Evolutionary conservation across 129 eudicot genomes (phyloP).

Genomic region (Sambucus nigra): DNA sequence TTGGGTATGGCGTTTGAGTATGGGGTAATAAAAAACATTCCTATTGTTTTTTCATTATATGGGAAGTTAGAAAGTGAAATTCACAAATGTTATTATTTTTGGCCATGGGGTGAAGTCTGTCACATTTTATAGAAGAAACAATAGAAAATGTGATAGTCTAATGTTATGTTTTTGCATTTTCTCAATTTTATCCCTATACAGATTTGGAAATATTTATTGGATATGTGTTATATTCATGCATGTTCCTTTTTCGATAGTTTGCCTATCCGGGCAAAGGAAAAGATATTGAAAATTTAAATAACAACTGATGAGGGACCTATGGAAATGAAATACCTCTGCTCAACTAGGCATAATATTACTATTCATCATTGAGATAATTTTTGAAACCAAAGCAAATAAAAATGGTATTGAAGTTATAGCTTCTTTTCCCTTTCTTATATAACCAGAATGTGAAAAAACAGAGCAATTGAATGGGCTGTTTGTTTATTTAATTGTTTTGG

Average conservation of each 20-base stretch:
- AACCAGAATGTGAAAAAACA: background rate
- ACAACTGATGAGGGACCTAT: too few species aligned
- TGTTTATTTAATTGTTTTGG: constrained; percentile 1
- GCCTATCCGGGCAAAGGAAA: background rate
- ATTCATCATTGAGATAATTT: too few species aligned
- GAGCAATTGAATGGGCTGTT: background rate
- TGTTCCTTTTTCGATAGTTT: background rate
- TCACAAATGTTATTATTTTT: too few species aligned
- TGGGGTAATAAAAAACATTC: too few species aligned
- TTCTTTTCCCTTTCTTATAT: background rate
- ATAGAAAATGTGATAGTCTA: background rate
- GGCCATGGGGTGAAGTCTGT: background rate
- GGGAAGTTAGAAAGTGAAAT: background rate
- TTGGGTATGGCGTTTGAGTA: too few species aligned
- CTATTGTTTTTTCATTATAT: too few species aligned
- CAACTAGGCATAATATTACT: too few species aligned
- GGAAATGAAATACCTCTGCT: too few species aligned
- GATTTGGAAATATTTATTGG: background rate
- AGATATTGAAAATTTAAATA: background rate
- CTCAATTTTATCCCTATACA: background rate
- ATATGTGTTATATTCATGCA: background rate
- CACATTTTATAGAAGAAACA: too few species aligned
- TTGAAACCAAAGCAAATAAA: background rate
- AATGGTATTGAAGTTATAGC: background rate
- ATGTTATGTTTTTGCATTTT: too few species aligned